phyloP scores from a whole-genome alignment of 768 basidiomycete genomes.

The Sporobolomyces pararoseus region DNA sequence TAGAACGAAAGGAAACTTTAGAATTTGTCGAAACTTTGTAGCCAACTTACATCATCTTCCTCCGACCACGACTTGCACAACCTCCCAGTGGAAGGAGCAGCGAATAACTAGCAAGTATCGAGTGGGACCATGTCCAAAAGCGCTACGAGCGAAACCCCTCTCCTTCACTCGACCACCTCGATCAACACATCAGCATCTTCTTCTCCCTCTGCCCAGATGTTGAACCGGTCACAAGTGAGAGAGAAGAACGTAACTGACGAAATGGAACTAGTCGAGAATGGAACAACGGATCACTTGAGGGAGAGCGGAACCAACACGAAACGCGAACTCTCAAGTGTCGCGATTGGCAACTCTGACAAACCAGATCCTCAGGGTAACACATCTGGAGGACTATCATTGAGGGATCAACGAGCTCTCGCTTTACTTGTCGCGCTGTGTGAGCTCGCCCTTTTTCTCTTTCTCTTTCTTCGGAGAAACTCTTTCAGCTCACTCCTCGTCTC shows the following conservation, averaged over 20 bases:
- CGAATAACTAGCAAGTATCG: not conserved
- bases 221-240: slow-evolving; percentile 6
- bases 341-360: slow-evolving; percentile 9
- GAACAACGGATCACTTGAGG: not conserved
- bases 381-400: slow-evolving; percentile 56
- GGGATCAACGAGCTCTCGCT: slow-evolving; percentile 79
- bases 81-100: not conserved
- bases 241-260: slow-evolving; percentile 24
- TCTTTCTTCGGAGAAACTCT: not conserved
- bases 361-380: not conserved
- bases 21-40: too few species aligned
- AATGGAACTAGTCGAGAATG: slow-evolving; percentile 29
- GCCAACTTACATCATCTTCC: too few species aligned
- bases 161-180: not conserved
- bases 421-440: slow-evolving; percentile 81
- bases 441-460: slow-evolving; percentile 49
- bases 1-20: too few species aligned
- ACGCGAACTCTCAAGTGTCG: not conserved
- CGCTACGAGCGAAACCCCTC: not conserved
- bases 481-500: not conserved
- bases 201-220: slow-evolving; percentile 4
- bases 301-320: not conserved
- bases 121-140: not conserved
- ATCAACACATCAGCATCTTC: not conserved
- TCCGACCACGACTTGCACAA: too few species aligned